Evolutionary conservation across 2,329 filamentous ascomycete species (phyloP).

Genomic region (Orbilia ellipsospora): DNA sequence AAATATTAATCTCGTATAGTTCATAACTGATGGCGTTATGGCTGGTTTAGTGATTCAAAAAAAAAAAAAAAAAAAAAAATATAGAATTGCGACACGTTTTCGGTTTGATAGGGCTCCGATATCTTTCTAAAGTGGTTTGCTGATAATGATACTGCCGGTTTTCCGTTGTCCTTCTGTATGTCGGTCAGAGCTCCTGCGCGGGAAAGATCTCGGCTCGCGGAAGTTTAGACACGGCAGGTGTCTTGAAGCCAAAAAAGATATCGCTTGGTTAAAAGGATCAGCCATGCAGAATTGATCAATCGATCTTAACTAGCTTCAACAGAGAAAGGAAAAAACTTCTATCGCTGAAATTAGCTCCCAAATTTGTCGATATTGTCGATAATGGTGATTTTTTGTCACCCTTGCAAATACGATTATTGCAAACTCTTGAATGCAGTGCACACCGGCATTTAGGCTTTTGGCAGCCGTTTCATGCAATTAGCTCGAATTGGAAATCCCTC

Average conservation of each 20-base stretch:
- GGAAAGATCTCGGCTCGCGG: constrained; percentile 37
- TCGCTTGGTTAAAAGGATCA: constrained; percentile 13
- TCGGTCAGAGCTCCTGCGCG: constrained; percentile 12
- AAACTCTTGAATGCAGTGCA: constrained; percentile 1
- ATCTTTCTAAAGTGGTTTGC: not conserved
- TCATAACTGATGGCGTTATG: constrained; percentile 25
- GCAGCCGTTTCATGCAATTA: constrained; percentile 31
- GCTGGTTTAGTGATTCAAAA: constrained; percentile 9
- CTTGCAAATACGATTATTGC: constrained; percentile 1
- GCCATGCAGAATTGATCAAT: not conserved
- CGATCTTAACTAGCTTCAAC: constrained; percentile 11
- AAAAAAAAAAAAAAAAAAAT: not conserved
- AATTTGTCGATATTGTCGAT: constrained; percentile 14
- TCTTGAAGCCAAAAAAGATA: constrained; percentile 12
- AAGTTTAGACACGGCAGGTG: constrained; percentile 25
- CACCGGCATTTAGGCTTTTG: constrained; percentile 24
- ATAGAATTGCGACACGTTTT: not conserved
- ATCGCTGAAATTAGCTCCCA: not conserved
- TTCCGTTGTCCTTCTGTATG: constrained; percentile 4
- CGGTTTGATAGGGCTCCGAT: not conserved
- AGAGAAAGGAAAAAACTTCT: not conserved
- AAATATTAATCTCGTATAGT: constrained; percentile 8
- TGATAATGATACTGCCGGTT: constrained; percentile 3
- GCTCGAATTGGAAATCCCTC: constrained; percentile 6
- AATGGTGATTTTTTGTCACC: constrained; percentile 12